Base-by-base conservation (phyloP, 2,329 filamentous ascomycete species). In the Fusarium odoratissimum region DNA sequence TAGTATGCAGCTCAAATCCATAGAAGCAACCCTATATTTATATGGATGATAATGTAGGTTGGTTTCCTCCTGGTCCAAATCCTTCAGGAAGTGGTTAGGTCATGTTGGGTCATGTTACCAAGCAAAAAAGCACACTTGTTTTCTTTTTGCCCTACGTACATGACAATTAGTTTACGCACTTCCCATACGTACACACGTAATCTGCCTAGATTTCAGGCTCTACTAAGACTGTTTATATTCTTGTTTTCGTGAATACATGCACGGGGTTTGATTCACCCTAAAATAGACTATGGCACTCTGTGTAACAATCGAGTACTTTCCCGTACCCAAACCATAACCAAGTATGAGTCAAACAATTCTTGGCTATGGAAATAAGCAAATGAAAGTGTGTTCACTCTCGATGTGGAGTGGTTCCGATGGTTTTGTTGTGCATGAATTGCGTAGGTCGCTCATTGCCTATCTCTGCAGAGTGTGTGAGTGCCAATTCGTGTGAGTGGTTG, bases 101-200 rank as follows among this genome's bases (percentile, higher is more conserved):
- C n/a, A 40, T 46, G 21, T 57, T 58, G 59, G 58, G 58, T 54
- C 51, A 57, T 66, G 51, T 45, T 69, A 61, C 65, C 67, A 69
- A 49, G 31, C 54, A 45, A 40, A 40, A 52, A 38, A 38, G 35
- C 60, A 57, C 45, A 40, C 62, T 40, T 60, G 51, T 51, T 37
- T 59, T 54, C 49, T 30, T 14, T 37, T 37, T 55, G 40, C 54
- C 41, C 38, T 33, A 49, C 54, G 31, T 40, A 51, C 30, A 35
- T 42, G 38, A 41, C 33, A 65, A 45, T 30, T 31, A 45, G 52
- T n/a, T 33, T 38, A 45, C 21, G 13, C 33, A 41, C 23, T 45
- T 42, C 42, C 37, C 37, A 23, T 28, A 46, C 60, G 55, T 28
- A 60, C n/a, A 42, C 54, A 41, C 48, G 30, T 13, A 48, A 30